Base-by-base conservation (phyloP, 108 stramenopile genomes). In the Skeletonema costatum region DNA sequence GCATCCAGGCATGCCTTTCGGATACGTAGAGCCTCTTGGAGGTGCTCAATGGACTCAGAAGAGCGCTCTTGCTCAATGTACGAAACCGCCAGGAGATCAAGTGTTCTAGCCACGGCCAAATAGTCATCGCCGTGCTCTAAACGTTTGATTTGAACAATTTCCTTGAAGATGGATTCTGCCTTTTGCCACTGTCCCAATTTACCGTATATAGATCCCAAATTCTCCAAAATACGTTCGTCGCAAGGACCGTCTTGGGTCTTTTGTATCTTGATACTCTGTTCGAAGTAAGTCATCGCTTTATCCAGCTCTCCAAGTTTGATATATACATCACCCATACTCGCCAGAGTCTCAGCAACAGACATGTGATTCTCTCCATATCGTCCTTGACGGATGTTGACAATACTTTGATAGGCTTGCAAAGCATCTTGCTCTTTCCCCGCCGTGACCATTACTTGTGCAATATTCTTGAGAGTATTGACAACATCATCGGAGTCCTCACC, bases 261-360 rank as follows among this genome's bases (percentile, higher is more conserved):
- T 64, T 77, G 76, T 64, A 85, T 85, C 58, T 77, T 46, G 11
- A 85, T 56, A 48, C 69, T 66, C 69, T 81, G 80, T 61, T 85
- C 78, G 16, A 82, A 81, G 71, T 81, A 77, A 17, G 77, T 73
- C 78, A 70, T 73, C 32, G 84, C 84, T 17, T 73, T 68, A 31
- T 80, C 78, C 16, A 80, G 44, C 42, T 85, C 71, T 41, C 71
- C 80, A 32, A 77, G 66, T 69, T 85, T 77, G 44, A 81, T 77
- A 61, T 82, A 81, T 19, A 85, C 78, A 68, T 85, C 84, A 21
- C 84, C 84, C 78, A 85, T 82, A 51, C 67, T 78, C 39, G 80
- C 71, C 3, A 85, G 71, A 38, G 80, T 78, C 33, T 64, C 74
- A 13, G 84, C 84, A n/a, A 85, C 84, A 44, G 80, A 77, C n/a